These are phyloP conservation scores for Begonia fuchsioides DNA, from an alignment of 306 rosid species.

Conservation along the genomic window DNA sequence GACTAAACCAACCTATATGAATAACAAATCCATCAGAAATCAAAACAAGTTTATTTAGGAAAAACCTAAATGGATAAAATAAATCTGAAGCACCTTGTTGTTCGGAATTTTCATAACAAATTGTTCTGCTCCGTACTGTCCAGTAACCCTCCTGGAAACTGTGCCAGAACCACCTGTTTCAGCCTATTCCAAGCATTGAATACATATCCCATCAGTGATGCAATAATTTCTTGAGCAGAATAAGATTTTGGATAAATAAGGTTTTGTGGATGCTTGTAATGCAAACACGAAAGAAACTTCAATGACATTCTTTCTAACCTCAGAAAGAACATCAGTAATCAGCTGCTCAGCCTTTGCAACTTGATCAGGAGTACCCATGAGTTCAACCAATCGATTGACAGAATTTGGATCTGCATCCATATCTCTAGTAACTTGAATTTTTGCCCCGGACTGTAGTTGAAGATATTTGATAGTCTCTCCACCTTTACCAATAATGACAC, in stretches of 20 bases:
- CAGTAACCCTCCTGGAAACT: constrained; percentile 46
- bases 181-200: constrained; percentile 39
- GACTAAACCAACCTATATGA: constrained; percentile 75
- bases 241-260: too few species aligned
- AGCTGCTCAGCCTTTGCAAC: constrained; percentile 74
- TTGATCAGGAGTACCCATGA: constrained; percentile 78
- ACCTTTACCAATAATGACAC: constrained; percentile 89
- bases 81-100: constrained; percentile 50
- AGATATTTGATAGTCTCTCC: constrained; percentile 97
- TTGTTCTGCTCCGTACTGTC: constrained; percentile 66
- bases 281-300: too few species aligned
- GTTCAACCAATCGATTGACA: constrained; percentile 51
- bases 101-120: constrained; percentile 69
- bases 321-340: constrained; percentile 79
- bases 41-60: too few species aligned
- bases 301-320: constrained; percentile 22
- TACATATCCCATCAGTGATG: too few species aligned
- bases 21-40: background rate
- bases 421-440: constrained; percentile 92
- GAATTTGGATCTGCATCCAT: constrained; percentile 74
- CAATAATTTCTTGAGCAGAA: too few species aligned
- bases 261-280: too few species aligned
- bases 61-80: too few species aligned
- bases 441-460: constrained; percentile 87
- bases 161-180: constrained; percentile 84